phyloP scores from a whole-genome alignment of 2,329 filamentous ascomycete genomes.

The Aspergillus ruber region DNA sequence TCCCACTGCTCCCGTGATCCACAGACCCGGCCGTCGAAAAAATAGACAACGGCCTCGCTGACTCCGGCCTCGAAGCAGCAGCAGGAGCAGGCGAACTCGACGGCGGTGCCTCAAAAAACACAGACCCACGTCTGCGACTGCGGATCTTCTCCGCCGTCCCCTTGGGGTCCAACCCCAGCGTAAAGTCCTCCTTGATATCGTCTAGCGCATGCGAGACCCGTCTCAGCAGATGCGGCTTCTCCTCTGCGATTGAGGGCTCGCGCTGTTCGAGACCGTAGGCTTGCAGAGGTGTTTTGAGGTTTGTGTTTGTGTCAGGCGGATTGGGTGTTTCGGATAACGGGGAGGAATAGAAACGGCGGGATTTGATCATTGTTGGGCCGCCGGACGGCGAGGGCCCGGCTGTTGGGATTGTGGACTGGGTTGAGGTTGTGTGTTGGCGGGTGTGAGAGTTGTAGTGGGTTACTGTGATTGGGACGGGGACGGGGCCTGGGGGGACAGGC shows the following conservation, averaged over 20 bases:
- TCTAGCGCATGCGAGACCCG: constrained; percentile 31
- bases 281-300: constrained; percentile 19
- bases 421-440: constrained; percentile 8
- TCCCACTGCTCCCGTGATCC: constrained; percentile 11
- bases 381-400: background rate
- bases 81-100: constrained; percentile 7
- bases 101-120: constrained; percentile 2
- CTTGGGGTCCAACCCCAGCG: constrained; percentile 17
- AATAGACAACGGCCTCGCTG: constrained; percentile 19
- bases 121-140: constrained; percentile 19
- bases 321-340: constrained; percentile 19
- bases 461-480: constrained; percentile 6
- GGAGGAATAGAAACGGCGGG: constrained; percentile 29
- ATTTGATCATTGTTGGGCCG: constrained; percentile 11
- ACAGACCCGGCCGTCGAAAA: constrained; percentile 9
- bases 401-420: background rate
- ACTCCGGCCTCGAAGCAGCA: background rate
- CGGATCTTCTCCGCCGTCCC: constrained; percentile 18
- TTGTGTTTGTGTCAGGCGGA: constrained; percentile 13
- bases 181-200: constrained; percentile 30
- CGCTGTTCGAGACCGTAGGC: constrained; percentile 30
- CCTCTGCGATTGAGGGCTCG: constrained; percentile 24
- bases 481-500: constrained; percentile 14
- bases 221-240: constrained; percentile 19
- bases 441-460: background rate